phyloP scores from a whole-genome alignment of 148 eudicot genomes.

The Nepenthes gracilis region DNA sequence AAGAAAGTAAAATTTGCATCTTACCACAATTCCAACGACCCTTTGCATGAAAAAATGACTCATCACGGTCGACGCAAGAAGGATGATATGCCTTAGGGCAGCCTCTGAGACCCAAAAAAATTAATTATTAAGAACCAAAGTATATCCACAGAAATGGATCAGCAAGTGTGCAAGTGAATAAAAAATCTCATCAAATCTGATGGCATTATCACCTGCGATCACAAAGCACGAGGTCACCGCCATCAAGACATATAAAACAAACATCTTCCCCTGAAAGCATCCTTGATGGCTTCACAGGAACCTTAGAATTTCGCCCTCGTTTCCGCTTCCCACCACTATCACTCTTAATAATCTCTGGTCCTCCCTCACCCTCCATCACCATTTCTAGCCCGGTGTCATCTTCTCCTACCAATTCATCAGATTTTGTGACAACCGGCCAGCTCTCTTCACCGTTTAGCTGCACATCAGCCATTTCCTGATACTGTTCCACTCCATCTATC shows the following conservation, averaged over 20 bases:
- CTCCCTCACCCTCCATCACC: constrained; percentile 14
- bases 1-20: constrained; percentile 4
- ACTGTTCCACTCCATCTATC: constrained; percentile 10
- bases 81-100: constrained; percentile 97
- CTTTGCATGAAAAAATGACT: constrained; percentile 67
- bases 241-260: constrained; percentile 94
- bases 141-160: not conserved
- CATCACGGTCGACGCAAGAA: constrained; percentile 79
- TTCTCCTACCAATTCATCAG: constrained; percentile 15
- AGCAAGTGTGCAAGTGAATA: constrained; percentile 1
- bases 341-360: constrained; percentile 20
- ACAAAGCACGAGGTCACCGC: constrained; percentile 89
- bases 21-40: constrained; percentile 93
- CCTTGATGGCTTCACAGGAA: constrained; percentile 25
- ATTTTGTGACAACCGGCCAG: not conserved
- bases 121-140: not conserved
- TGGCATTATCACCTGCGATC: constrained; percentile 54
- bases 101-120: constrained; percentile 39
- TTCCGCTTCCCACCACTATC: constrained; percentile 64
- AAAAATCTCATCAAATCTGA: not conserved
- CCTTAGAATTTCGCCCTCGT: constrained; percentile 43
- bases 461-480: constrained; percentile 13
- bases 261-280: constrained; percentile 73
- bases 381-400: constrained; percentile 14
- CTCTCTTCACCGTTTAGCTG: not conserved